phyloP scores from a whole-genome alignment of 768 basidiomycete genomes.

The Clathrus columnatus region DNA sequence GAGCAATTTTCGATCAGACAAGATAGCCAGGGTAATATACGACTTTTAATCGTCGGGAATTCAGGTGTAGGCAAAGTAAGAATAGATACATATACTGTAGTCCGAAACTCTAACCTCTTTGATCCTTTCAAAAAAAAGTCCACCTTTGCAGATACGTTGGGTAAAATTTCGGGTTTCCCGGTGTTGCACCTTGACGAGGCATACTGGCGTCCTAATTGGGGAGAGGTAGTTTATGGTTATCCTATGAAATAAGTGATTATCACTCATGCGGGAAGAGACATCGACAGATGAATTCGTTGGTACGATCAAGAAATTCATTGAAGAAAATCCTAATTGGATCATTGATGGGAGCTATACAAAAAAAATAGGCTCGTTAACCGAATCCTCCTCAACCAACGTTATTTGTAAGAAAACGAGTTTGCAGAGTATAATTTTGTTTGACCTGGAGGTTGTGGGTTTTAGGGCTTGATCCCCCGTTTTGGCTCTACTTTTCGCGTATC shows the following conservation, averaged over 20 bases:
- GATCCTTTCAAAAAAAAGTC: neutral
- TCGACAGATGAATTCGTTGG: neutral
- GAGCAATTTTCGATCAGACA: neutral
- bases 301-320: neutral
- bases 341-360: slow-evolving; percentile 3
- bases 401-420: neutral
- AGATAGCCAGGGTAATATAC: slow-evolving; percentile 5
- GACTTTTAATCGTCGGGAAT: slow-evolving; percentile 7
- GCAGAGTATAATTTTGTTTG: slow-evolving; percentile 54
- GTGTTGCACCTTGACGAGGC: slow-evolving; percentile 2
- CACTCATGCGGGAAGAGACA: neutral
- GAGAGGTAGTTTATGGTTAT: neutral
- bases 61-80: slow-evolving; percentile 6
- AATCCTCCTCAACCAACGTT: neutral
- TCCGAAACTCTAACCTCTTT: neutral
- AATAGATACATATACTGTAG: neutral
- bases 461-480: slow-evolving; percentile 65
- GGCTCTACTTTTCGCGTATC: slow-evolving; percentile 53
- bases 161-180: neutral
- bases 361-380: neutral
- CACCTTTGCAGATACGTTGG: neutral
- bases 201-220: slow-evolving; percentile 4
- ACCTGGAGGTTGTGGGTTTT: neutral
- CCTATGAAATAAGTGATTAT: neutral
- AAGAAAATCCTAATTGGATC: slow-evolving; percentile 4